Conservation (phyloP, 768 basidiomycete species). For the Lactarius sp. region DNA sequence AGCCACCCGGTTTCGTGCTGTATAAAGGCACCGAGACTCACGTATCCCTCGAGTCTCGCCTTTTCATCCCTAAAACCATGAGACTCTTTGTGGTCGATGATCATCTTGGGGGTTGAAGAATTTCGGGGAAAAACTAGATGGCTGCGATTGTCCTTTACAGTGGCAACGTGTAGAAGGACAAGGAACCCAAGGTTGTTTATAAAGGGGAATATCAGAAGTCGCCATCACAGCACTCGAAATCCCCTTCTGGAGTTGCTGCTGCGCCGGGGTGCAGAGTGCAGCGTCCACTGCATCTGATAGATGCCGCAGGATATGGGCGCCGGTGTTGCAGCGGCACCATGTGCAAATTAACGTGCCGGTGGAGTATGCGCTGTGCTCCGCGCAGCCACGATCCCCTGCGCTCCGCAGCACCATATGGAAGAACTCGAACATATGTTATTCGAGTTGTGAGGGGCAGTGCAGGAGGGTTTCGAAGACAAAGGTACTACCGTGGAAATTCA, state of each 20-base stretch:
- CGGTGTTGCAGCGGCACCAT: too few species aligned
- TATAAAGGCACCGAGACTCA: background rate
- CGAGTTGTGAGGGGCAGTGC: background rate
- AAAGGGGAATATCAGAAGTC: background rate
- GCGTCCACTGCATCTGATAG: background rate
- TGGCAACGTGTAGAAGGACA: background rate
- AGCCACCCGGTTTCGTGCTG: background rate
- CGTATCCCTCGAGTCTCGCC: background rate
- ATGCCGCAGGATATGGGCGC: background rate
- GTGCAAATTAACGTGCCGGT: background rate
- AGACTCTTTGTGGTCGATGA: background rate
- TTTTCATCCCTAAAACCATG: background rate
- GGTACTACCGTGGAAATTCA: too few species aligned
- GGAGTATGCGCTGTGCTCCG: too few species aligned
- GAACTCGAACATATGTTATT: background rate
- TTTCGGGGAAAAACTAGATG: background rate
- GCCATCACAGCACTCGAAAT: background rate
- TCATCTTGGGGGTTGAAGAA: background rate
- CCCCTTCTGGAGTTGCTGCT: background rate
- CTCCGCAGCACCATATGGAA: too few species aligned
- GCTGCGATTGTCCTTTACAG: background rate
- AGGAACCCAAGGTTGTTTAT: background rate
- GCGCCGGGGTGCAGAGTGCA: too few species aligned
- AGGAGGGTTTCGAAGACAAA: background rate
- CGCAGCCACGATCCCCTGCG: too few species aligned